Evolutionary conservation across 805 yeast genomes (phyloP).

Genomic region (Ogataea neopini): DNA sequence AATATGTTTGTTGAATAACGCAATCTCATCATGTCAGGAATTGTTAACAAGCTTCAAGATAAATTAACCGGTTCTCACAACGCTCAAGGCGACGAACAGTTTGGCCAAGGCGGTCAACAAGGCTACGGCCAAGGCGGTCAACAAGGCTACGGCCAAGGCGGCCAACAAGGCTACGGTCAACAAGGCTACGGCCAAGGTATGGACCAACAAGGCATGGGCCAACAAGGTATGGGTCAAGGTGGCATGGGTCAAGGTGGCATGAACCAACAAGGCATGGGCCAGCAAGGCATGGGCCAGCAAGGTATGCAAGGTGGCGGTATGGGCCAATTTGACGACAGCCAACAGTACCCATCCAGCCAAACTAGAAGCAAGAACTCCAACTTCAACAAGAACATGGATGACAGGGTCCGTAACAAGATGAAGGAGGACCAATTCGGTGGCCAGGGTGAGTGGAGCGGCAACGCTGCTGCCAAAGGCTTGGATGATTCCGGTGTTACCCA

Average conservation of each 20-base stretch:
- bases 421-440: conserved; percentile 14
- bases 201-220: background rate
- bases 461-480: conserved; percentile 14
- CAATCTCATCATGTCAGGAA: conserved; percentile 11
- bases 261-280: background rate
- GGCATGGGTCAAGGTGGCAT: conserved; percentile 1
- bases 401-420: conserved; percentile 17
- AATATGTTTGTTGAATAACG: too few species aligned
- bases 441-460: conserved; percentile 11
- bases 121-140: background rate
- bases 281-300: conserved; percentile 7
- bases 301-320: background rate
- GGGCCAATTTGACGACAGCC: conserved; percentile 3
- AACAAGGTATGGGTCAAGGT: background rate
- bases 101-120: background rate
- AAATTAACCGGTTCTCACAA: conserved; percentile 10
- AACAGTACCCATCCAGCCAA: conserved; percentile 6
- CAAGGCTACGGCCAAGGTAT: background rate
- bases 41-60: conserved; percentile 12
- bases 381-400: conserved; percentile 14
- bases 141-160: background rate
- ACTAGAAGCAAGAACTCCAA: conserved; percentile 1
- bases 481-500: conserved; percentile 11
- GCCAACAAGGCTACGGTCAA: conserved; percentile 1
- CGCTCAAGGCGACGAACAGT: background rate